A percentile compares a stretch with the other conserved stretches of the same genome.
Evolutionary conservation across 306 rosid genomes (phyloP).

Genomic region (Vigna trinervia): DNA sequence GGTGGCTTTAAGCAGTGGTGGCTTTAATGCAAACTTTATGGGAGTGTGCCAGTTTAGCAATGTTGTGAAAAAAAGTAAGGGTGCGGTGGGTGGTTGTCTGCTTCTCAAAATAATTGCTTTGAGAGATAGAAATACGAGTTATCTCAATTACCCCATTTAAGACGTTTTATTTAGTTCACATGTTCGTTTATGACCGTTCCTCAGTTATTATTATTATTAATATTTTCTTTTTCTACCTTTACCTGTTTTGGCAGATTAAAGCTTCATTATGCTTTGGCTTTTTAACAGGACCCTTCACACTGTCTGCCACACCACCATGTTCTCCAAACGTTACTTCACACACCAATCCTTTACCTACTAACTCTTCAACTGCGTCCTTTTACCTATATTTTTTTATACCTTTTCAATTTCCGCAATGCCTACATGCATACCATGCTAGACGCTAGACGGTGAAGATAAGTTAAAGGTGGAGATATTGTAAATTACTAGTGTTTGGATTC

Average conservation of each 20-base stretch:
- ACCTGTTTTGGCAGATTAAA: not conserved
- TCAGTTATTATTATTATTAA: not conserved
- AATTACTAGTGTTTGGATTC: slow-evolving; percentile 41
- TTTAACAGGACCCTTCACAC: slow-evolving; percentile 21
- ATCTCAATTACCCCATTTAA: not conserved
- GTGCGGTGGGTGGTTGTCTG: slow-evolving; percentile 63
- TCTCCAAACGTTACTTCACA: slow-evolving; percentile 19
- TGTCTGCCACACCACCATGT: slow-evolving; percentile 26
- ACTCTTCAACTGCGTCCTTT: slow-evolving; percentile 31
- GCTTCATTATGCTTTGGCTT: not conserved
- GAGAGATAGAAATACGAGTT: not conserved
- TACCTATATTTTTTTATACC: not conserved
- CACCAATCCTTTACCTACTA: slow-evolving; percentile 50
- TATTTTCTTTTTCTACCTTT: not conserved
- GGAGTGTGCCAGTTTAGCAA: slow-evolving; percentile 15
- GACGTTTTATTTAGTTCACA: slow-evolving; percentile 44
- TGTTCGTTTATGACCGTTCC: slow-evolving; percentile 21
- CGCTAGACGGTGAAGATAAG: slow-evolving; percentile 1
- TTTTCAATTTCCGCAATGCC: not conserved
- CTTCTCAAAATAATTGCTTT: slow-evolving; percentile 54
- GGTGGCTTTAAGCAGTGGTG: not conserved
- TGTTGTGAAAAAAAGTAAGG: slow-evolving; percentile 1
- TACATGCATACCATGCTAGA: slow-evolving; percentile 5
- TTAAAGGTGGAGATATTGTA: slow-evolving; percentile 17
- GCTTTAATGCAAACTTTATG: not conserved